Percentiles rank a stretch among this genome's conserved stretches.
phyloP scores from a whole-genome alignment of 2,329 filamentous ascomycete genomes.

The Gaeumannomyces sp. region DNA sequence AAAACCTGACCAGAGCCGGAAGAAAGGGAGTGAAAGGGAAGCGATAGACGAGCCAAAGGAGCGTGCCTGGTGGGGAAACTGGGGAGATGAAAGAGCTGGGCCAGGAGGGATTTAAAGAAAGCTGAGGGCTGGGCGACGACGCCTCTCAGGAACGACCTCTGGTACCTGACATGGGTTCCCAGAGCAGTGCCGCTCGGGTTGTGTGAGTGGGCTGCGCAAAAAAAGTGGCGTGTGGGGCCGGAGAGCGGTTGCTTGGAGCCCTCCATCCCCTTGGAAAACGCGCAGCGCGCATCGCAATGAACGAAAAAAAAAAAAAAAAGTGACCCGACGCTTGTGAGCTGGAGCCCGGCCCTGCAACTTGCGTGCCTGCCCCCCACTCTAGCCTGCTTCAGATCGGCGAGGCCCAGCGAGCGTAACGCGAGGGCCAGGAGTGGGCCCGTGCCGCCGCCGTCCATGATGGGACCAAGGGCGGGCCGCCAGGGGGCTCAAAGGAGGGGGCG shows the following conservation, averaged over 20 bases:
- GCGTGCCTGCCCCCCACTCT: neutral
- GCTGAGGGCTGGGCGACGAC: neutral
- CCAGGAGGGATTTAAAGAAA: neutral
- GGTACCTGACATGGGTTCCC: neutral
- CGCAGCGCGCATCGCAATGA: neutral
- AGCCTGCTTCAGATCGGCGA: neutral
- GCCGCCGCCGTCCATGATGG: neutral
- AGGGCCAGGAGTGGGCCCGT: neutral
- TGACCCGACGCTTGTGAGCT: neutral
- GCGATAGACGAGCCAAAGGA: neutral
- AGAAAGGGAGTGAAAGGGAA: neutral
- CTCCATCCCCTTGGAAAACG: neutral
- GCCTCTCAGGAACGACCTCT: neutral
- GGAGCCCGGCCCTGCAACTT: neutral
- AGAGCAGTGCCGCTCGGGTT: neutral
- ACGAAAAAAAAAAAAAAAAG: neutral
- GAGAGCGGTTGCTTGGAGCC: too few species aligned
- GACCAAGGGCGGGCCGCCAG: neutral
- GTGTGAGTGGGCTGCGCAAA: neutral
- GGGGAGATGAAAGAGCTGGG: neutral
- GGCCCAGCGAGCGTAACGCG: neutral
- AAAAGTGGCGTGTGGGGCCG: neutral
- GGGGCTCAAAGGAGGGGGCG: too few species aligned
- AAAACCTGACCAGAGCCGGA: neutral
- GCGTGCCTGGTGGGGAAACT: neutral